Base-by-base conservation (phyloP, 176 grass and related monocot species). In the Oryza officinalis region DNA sequence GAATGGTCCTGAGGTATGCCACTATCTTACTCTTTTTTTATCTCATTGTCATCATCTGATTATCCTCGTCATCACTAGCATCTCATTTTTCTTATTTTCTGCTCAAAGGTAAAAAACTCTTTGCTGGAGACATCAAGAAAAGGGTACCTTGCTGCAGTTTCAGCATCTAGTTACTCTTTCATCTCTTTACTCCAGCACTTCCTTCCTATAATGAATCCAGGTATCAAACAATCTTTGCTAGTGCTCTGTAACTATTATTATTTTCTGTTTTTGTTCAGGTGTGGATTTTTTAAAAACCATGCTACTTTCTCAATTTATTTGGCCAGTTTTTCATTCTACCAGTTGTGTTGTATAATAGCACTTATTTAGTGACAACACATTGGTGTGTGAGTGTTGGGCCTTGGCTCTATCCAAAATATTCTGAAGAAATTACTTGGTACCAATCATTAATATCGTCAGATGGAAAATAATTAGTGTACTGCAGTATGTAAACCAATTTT, bases 131-230 rank as follows among this genome's bases (percentile, higher is more conserved):
- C 96, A 18, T 95, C 96, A 80, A 98, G 96, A 84, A 92, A 83
- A 80, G 96, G 96, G 26, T 98, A 98, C 45, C 93, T 98, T 84
- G 87, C 96, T 27, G 96, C 96, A 45, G 86, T 98, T 65, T 98
- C 96, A 88, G 96, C 96, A 69, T 98, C 96, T 28, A 95, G 96
- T 87, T 98, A 95, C 80, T 98, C 96, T 17, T 95, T 84, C 67
- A 81, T 98, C 72, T 98, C 96, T 32, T 77, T 96, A 79, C 89
- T 98, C 65, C 87, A 98, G 71, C 93, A 95, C 27, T 98, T 98
- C 69, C 89, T 94, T 85, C 93, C 96, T 52, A 94, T 95, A 69
- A 98, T 98, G 96, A 95, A 94, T 90, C 85, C 93, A 81, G 96
- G 96, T 98, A 88, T 40, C 26, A 23, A 88, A 46, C 26, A 72